These are phyloP conservation scores for Colletotrichum agaves DNA, from an alignment of 2,329 filamentous ascomycete species.

Conservation along the genomic window DNA sequence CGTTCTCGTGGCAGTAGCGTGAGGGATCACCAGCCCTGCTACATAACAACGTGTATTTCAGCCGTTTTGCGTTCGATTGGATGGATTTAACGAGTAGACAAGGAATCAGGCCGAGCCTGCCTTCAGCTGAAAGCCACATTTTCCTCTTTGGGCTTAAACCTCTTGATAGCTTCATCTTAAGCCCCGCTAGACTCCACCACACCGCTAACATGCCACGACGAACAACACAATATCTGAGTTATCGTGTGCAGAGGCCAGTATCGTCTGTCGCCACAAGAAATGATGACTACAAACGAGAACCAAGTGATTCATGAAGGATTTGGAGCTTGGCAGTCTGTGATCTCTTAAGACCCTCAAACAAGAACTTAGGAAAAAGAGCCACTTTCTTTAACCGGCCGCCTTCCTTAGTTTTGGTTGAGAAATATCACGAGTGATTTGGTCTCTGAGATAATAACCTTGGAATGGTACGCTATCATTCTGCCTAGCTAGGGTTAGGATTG, in stretches of 20 bases:
- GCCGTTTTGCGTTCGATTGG: constrained; percentile 24
- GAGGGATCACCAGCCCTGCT: constrained; percentile 12
- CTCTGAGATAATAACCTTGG: neutral
- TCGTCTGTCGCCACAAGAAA: neutral
- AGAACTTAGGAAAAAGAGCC: too few species aligned
- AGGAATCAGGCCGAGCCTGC: constrained; percentile 28
- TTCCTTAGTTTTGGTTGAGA: neutral
- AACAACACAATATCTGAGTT: constrained; percentile 16
- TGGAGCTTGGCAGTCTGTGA: neutral
- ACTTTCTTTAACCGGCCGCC: neutral
- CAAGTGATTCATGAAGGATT: neutral
- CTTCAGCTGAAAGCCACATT: constrained; percentile 37
- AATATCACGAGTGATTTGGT: neutral
- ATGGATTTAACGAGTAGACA: constrained; percentile 25
- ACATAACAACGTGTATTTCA: constrained; percentile 1
- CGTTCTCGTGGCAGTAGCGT: neutral
- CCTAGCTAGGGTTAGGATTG: constrained; percentile 20
- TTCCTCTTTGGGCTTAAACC: constrained; percentile 28
- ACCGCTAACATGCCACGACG: constrained; percentile 22
- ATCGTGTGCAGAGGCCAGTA: neutral
- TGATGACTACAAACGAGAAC: neutral
- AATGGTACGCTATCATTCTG: constrained; percentile 18
- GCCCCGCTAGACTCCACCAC: constrained; percentile 32
- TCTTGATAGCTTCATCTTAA: constrained; percentile 32
- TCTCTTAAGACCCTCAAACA: too few species aligned